Conservation (phyloP, 305 asterid genomes). For the Fraxinus xanthoxyloides region DNA sequence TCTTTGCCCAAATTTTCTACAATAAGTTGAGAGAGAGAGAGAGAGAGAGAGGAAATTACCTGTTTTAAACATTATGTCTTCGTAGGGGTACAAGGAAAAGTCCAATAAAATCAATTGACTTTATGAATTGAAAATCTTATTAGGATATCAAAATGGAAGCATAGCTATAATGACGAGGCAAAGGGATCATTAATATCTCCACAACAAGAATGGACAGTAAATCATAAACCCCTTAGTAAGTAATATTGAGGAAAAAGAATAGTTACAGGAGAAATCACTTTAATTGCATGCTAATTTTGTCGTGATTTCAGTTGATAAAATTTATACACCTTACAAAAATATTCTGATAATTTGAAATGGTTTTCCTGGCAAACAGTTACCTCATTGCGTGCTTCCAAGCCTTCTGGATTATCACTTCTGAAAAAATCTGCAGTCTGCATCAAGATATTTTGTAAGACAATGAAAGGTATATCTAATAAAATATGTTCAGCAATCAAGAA, state of each 20-base stretch:
- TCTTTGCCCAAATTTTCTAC: background rate
- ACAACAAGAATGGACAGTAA: slow-evolving; percentile 1
- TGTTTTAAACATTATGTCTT: background rate
- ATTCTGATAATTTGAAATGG: background rate
- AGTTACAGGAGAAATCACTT: slow-evolving; percentile 22
- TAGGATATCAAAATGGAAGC: background rate
- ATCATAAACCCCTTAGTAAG: slow-evolving; percentile 4
- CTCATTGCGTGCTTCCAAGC: slow-evolving; percentile 98
- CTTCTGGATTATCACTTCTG: slow-evolving; percentile 96
- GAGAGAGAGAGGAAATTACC: background rate
- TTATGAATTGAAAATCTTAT: slow-evolving; percentile 10
- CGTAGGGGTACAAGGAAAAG: background rate
- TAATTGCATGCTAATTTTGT: slow-evolving; percentile 2
- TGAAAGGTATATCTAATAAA: slow-evolving; percentile 15
- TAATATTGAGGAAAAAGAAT: background rate
- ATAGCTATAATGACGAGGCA: slow-evolving; percentile 1
- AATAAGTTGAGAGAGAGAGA: background rate
- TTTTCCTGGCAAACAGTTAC: slow-evolving; percentile 37
- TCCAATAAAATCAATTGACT: background rate
- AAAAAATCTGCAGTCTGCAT: slow-evolving; percentile 92
- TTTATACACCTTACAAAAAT: background rate
- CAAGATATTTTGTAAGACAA: slow-evolving; percentile 27
- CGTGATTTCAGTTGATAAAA: background rate
- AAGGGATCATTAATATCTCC: background rate
- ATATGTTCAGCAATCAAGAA: slow-evolving; percentile 12